Evolutionary conservation across 768 basidiomycete species (phyloP).

Genomic region (Agrocybe pediades): DNA sequence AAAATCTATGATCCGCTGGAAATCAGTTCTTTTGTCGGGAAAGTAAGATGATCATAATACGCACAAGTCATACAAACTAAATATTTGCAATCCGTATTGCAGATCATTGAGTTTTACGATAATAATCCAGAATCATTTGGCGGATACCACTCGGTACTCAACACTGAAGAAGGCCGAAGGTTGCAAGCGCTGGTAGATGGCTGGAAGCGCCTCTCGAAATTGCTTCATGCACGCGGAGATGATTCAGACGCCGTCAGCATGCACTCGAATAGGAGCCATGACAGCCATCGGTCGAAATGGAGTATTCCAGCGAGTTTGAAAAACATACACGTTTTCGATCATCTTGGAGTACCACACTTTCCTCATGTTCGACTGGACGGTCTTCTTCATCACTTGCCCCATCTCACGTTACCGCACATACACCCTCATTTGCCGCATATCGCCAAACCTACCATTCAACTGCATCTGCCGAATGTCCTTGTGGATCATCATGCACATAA

Average conservation of each 20-base stretch:
- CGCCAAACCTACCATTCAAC: neutral
- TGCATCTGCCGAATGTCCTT: neutral
- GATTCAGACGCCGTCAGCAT: neutral
- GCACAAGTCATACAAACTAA: neutral
- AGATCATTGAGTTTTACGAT: neutral
- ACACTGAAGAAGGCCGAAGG: neutral
- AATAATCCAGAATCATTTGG: slow-evolving; percentile 2
- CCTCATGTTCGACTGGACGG: neutral
- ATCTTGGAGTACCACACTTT: neutral
- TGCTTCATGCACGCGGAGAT: neutral
- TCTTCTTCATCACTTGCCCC: neutral
- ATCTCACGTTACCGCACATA: too few relatives aligned
- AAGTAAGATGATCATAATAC: neutral
- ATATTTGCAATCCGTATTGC: neutral
- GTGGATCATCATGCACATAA: neutral
- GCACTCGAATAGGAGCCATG: neutral
- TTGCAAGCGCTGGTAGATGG: neutral
- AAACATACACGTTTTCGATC: neutral
- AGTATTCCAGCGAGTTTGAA: neutral
- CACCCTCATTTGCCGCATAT: neutral
- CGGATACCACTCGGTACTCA: neutral
- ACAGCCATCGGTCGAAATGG: neutral
- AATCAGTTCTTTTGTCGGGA: neutral
- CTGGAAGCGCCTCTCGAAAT: neutral
- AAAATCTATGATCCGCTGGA: slow-evolving; percentile 5